Evolutionary conservation across 257 asterid genomes (phyloP).

Genomic region (Scutellaria baicalensis): DNA sequence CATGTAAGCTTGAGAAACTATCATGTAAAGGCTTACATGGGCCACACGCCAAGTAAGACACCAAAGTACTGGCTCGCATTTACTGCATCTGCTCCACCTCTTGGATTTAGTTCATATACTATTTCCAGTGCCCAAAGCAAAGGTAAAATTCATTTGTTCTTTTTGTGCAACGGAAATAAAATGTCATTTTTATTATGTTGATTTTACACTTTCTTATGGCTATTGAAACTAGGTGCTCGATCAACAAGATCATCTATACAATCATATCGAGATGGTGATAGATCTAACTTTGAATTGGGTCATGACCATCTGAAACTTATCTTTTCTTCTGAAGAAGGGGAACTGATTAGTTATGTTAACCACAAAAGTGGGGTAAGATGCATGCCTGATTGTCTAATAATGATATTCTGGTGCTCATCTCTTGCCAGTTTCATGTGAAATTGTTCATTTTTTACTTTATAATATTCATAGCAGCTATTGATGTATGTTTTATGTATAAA

Average conservation of each 20-base stretch:
- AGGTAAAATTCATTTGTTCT: constrained; percentile 16
- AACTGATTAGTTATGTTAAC: constrained; percentile 35
- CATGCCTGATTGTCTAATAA: neutral
- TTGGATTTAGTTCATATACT: constrained; percentile 30
- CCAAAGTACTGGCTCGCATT: constrained; percentile 35
- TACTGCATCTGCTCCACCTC: constrained; percentile 31
- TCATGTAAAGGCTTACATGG: constrained; percentile 28
- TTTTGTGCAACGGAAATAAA: neutral
- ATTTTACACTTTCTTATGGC: neutral
- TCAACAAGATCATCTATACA: constrained; percentile 24
- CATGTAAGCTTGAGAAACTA: constrained; percentile 25
- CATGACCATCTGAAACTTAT: constrained; percentile 57
- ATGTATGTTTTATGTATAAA: neutral
- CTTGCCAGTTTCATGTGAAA: neutral
- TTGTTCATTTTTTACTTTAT: neutral
- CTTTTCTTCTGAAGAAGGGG: constrained; percentile 41
- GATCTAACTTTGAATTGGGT: constrained; percentile 41
- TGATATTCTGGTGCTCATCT: neutral
- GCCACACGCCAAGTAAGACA: constrained; percentile 17
- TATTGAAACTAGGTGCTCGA: constrained; percentile 14
- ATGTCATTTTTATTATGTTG: neutral
- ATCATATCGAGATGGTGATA: constrained; percentile 11
- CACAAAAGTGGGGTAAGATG: constrained; percentile 35
- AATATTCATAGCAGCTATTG: neutral
- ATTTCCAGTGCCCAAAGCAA: constrained; percentile 19